Percentiles rank a stretch among this genome's conserved stretches.
Conservation (phyloP, 179 eudicot genomes). For the Carnegiea gigantea region DNA sequence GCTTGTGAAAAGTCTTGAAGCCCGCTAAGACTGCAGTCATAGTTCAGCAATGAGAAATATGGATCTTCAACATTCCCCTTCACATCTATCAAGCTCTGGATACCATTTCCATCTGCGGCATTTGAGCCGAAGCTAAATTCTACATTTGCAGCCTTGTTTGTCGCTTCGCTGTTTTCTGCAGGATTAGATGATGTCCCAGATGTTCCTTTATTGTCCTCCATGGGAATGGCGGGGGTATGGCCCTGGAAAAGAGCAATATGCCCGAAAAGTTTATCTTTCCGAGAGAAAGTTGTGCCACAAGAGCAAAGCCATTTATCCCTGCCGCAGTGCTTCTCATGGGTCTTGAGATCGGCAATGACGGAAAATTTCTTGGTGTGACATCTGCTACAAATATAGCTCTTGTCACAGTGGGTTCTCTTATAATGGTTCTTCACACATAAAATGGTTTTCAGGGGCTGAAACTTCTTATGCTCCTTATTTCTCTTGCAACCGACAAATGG, state of each 20-base stretch:
- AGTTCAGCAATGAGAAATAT: constrained; percentile 63
- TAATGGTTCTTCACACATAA: constrained; percentile 93
- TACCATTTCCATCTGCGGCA: constrained; percentile 26
- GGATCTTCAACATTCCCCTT: constrained; percentile 55
- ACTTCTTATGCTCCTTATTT: constrained; percentile 87
- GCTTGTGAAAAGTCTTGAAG: constrained; percentile 65
- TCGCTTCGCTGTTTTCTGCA: constrained; percentile 44
- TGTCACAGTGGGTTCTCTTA: constrained; percentile 95
- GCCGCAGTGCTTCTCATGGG: constrained; percentile 98
- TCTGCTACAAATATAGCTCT: constrained; percentile 83
- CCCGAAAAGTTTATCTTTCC: constrained; percentile 52
- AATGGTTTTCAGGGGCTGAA: constrained; percentile 88
- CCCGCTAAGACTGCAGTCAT: constrained; percentile 54
- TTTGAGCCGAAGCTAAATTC: constrained; percentile 46
- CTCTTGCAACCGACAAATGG: constrained; percentile 87
- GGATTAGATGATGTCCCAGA: constrained; percentile 35
- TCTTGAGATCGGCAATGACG: constrained; percentile 91
- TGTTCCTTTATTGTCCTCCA: constrained; percentile 57
- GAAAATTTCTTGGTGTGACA: constrained; percentile 90
- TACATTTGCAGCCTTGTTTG: constrained; percentile 31
- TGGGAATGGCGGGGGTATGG: constrained; percentile 55
- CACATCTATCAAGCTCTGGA: constrained; percentile 38
- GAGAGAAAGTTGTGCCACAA: constrained; percentile 59
- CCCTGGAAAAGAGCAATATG: constrained; percentile 59
- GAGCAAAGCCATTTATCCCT: constrained; percentile 95